Conservation (phyloP, 345 rosid genomes). For the Mercurialis annua region DNA sequence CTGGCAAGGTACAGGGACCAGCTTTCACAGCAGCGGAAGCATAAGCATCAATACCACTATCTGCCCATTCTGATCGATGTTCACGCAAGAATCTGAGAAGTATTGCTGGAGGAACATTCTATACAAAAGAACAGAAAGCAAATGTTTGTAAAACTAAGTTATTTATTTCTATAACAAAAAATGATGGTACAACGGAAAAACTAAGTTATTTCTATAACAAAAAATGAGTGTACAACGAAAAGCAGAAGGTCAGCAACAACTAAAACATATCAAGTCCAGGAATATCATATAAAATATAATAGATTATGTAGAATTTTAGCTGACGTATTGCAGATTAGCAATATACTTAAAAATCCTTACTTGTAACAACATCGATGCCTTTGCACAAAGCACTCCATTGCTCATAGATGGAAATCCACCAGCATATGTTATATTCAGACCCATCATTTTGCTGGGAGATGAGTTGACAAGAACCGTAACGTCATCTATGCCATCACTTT, state of each 20-base stretch:
- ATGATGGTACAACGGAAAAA: not conserved
- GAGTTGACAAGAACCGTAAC: constrained; percentile 90
- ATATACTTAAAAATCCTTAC: constrained; percentile 29
- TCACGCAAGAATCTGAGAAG: constrained; percentile 93
- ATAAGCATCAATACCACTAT: constrained; percentile 91
- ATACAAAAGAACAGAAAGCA: constrained; percentile 9
- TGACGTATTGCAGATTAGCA: not conserved
- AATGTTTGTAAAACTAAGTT: not conserved
- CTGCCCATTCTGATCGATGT: constrained; percentile 99
- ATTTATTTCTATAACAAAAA: not conserved
- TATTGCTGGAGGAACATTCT: constrained; percentile 97
- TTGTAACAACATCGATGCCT: constrained; percentile 98
- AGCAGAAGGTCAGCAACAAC: not conserved
- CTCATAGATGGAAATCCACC: constrained; percentile 83
- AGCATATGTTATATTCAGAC: constrained; percentile 67
- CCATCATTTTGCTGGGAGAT: constrained; percentile 92
- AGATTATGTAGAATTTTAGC: not conserved
- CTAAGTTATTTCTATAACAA: too few species aligned
- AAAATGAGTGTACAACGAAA: not conserved
- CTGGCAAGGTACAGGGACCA: constrained; percentile 82
- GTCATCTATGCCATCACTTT: constrained; percentile 93
- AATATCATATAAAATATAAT: not conserved
- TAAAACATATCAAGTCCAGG: not conserved
- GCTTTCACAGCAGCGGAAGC: constrained; percentile 91
- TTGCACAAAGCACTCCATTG: constrained; percentile 84